Base-by-base conservation (phyloP, 306 rosid species). In the Medicago arabica region DNA sequence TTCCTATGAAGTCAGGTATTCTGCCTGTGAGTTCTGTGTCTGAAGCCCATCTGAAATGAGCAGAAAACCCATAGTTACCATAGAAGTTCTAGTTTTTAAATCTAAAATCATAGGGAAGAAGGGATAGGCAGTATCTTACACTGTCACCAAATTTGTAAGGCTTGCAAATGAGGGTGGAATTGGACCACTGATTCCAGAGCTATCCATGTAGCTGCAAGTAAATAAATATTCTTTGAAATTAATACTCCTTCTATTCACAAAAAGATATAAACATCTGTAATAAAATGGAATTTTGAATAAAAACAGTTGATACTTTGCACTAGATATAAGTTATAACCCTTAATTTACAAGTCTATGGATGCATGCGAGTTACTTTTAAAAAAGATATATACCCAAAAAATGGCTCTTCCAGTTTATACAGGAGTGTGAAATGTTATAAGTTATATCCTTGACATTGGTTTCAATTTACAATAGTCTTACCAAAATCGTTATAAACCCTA, bases 131-230 rank as follows among this genome's bases (percentile, higher is more conserved):
- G n/a, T n/a, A 53, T 81, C 88, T 92, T 90, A 89, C 98, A 91
- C 19, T 67, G 4, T 62, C 3, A 0, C 3, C 85, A 94, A 67
- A 83, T 71, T 91, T 19, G 3, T 80, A 1, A 94, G 85, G 39
- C 81, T 73, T 19, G 90, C 79, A 88, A 94, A 85, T 78, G 96
- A 77, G 57, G 87, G 72, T 74, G 97, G 98, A 83, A 93, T 87
- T 76, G 84, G 85, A 34, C 98, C 98, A 18, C 92, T 81, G 36
- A 88, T 69, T 80, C 98, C 96, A 6, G 88, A 84, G 75, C 98
- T 94, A 84, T 79, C 90, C 17, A 87, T 9, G 72, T 89, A 91
- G 67, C 97, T 91, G 89, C 59, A 85, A 34, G 71, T 1, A 79
- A 73, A 84, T 1, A 79, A 73, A 84, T 69, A 74, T 74, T 58